Evolutionary conservation across 179 eudicot genomes (phyloP).

Genomic region (Dionaea muscipula): DNA sequence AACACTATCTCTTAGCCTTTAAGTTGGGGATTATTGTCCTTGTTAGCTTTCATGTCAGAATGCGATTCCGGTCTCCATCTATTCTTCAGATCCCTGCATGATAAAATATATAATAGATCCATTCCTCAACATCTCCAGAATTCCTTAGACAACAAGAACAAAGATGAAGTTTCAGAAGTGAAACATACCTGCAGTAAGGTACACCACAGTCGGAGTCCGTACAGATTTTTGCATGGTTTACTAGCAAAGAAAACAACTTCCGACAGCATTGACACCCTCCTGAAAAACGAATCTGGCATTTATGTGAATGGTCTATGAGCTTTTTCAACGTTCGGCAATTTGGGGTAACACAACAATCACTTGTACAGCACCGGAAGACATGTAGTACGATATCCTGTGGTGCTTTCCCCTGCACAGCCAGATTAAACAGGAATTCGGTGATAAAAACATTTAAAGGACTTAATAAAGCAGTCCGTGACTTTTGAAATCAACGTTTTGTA

Average conservation of each 20-base stretch:
- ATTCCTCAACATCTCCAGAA: no score
- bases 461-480: no score
- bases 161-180: background rate
- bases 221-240: constrained; percentile 39
- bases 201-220: constrained; percentile 35
- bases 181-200: constrained; percentile 61
- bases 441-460: no score
- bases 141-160: background rate
- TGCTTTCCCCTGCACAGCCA: constrained; percentile 27
- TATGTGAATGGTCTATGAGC: constrained; percentile 35
- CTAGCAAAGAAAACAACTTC: constrained; percentile 32
- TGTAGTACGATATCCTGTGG: constrained; percentile 35
- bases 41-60: no score
- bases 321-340: constrained; percentile 27
- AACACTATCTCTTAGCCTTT: no score
- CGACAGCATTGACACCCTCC: constrained; percentile 44
- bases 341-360: constrained; percentile 30
- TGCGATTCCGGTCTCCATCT: no score
- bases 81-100: no score
- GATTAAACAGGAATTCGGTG: constrained; percentile 3
- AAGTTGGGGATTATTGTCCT: no score
- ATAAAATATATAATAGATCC: no score
- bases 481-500: no score
- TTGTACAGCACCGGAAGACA: constrained; percentile 30
- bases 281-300: constrained; percentile 25